Base-by-base conservation (phyloP, 768 basidiomycete species). In the Hygrocybe punicea region DNA sequence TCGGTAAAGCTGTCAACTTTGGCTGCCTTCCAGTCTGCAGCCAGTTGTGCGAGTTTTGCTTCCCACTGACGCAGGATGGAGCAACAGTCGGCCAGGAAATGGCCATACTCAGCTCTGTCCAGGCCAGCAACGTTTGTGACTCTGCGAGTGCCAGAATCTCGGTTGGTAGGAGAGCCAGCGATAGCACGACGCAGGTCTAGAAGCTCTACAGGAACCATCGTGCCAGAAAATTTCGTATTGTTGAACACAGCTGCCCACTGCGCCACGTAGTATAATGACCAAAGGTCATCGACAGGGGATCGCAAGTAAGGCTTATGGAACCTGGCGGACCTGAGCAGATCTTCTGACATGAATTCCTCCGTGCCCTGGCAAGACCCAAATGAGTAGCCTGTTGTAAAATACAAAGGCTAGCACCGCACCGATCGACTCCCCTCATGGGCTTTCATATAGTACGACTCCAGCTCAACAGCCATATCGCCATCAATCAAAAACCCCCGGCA, bases 191-290 rank as follows among this genome's bases (percentile, higher is more conserved):
- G 37, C 51, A 37, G 34, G 7, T 53, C 51, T 23, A 17, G 17
- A 39, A 53, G 34, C 34, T 40, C 9, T 13, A 19, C 44, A 13
- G 19, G 53, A 23, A 47, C 17, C 6, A 40, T 9, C 7, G 24
- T 47, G 40, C 24, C 42, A n/a, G 39, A 34, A 45, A 55, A 47
- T 6, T 36, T 37, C 19, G 33, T 53, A 45, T 55, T 25, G 44
- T 62, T 60, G 56, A 56, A 57, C 1, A 54, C 16, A 6, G 56
- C 62, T 4, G 62, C 62, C 62, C 62, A 63, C 2, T 56, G 36
- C n/a, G 55, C 51, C 11, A 61, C 14, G 39, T 56, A 63, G 49
- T 56, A 63, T 17, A 59, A 57, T 1, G 60, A 58, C 33, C 52
- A 36, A 7, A 61, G 24, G 33, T 64, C 61, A 36, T 64, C 61